These are phyloP conservation scores for Acanthamoeba sp. DNA, from an alignment of 208 protist species.

Conservation along the genomic window DNA sequence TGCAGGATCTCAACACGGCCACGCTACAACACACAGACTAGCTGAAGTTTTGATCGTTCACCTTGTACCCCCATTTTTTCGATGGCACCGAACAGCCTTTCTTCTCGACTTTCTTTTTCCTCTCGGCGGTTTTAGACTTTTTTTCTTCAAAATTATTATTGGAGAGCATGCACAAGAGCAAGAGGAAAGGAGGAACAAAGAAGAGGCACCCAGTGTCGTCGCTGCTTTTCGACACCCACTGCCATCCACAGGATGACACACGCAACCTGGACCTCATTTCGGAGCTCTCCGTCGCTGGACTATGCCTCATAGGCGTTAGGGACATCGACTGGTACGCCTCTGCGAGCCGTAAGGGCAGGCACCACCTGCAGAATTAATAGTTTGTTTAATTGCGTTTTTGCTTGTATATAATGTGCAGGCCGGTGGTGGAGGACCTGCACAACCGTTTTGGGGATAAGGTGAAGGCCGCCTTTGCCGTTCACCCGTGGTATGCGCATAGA, in stretches of 20 bases:
- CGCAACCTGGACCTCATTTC: neutral
- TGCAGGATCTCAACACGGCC: too few relatives aligned
- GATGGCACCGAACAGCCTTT: too few relatives aligned
- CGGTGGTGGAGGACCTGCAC: conserved; percentile 45
- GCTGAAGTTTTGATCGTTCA: too few relatives aligned
- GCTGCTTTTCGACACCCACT: conserved; percentile 72
- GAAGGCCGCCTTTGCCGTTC: conserved; percentile 34
- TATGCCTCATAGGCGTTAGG: conserved; percentile 56
- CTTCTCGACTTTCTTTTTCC: too few relatives aligned
- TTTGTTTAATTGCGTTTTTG: neutral
- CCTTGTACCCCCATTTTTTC: too few relatives aligned
- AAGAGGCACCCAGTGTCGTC: neutral
- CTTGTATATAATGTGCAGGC: conserved; percentile 20
- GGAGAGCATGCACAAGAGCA: neutral
- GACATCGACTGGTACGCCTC: conserved; percentile 39
- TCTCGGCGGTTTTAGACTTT: too few relatives aligned
- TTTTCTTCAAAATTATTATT: neutral
- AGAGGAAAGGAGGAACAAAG: too few relatives aligned
- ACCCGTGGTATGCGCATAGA: conserved; percentile 70
- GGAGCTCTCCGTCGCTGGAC: neutral
- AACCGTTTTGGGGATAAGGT: neutral
- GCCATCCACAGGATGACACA: conserved; percentile 57
- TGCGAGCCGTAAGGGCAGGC: too few relatives aligned
- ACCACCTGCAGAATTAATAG: too few relatives aligned
- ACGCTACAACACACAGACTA: too few relatives aligned